Evolutionary conservation across 2,329 filamentous ascomycete species (phyloP), one percentile per base, ranked within the genome.

Genomic region (Alternaria sp.): DNA sequence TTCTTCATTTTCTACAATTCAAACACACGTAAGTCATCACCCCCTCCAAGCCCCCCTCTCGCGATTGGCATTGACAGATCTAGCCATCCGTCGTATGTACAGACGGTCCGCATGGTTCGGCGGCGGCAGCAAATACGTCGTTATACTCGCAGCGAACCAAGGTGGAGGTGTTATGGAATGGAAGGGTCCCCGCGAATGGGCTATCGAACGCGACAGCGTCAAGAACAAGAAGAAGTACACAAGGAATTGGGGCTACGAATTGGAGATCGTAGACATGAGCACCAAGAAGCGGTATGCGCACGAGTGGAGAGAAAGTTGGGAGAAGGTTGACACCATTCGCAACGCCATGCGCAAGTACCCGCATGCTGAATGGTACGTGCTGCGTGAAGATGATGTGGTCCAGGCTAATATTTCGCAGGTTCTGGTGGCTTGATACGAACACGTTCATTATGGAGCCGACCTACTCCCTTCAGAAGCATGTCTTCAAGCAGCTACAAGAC

Each of bases 231-330:
- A 91, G 77, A 91, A 90, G 75, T 99, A 99, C 77, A 91, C 89
- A 3, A 86, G 88, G 32, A 87, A 86, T 78, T 98, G 96, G 94
- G 96, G 96, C 13, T 98, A 99, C 79, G 91, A 97, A 66, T 84
- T 99, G 62, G 96, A 99, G 79, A 91, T 98, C 76, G 93, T 97
- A 70, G 96, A 99, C 80, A 97, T 99, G 94, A 95, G 93, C 83
- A 97, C 94, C 57, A 97, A 97, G 87, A 98, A 97, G 83, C 90
- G 94, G 69, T 99, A 99, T 79, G 95, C 96, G 26, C 96, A 99
- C 82, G 96, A 99, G 82, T 99, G 96, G 96, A 89, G 96, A 75
- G 96, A 99, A 82, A 96, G 95, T 79, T 99, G 96, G 96, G 96
- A 99, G 82, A 99, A 98, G 85, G 94, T 97, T 65, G 96, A 99